Conservation (phyloP, 495 filamentous ascomycete genomes). For the Aspergillus sclerotioniger region DNA sequence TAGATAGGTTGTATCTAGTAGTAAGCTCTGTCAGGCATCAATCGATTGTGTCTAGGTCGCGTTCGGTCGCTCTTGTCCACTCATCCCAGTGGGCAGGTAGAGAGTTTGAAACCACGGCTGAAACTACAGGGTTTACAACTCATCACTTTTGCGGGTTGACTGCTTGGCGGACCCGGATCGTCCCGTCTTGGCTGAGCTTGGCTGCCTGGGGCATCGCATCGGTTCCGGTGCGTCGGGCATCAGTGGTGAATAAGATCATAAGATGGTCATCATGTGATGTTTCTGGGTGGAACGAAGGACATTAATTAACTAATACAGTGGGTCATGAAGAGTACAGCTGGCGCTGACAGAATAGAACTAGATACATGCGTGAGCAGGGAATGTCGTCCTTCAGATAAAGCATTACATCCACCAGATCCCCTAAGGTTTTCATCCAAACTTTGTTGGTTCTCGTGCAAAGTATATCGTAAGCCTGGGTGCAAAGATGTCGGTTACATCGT, state of each 20-base stretch:
- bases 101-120: neutral
- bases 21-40: too few relatives aligned
- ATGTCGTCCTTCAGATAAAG: neutral
- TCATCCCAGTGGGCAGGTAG: neutral
- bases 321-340: neutral
- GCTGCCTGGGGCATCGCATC: neutral
- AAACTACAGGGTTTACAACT: neutral
- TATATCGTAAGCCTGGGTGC: neutral
- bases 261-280: neutral
- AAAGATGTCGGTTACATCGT: constrained; percentile 12
- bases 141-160: neutral
- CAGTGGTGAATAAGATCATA: too few relatives aligned
- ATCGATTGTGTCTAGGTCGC: too few relatives aligned
- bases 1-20: too few relatives aligned
- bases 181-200: constrained; percentile 23
- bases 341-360: neutral
- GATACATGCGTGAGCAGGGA: neutral
- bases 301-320: neutral
- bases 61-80: neutral
- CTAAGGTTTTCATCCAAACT: too few relatives aligned
- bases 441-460: neutral
- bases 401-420: neutral
- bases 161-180: constrained; percentile 10
- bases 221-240: neutral
- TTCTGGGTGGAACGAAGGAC: neutral